Percentiles rank a stretch among this genome's conserved stretches.
Conservation (phyloP, 768 basidiomycete genomes). For the Lactarius deliciosus region DNA sequence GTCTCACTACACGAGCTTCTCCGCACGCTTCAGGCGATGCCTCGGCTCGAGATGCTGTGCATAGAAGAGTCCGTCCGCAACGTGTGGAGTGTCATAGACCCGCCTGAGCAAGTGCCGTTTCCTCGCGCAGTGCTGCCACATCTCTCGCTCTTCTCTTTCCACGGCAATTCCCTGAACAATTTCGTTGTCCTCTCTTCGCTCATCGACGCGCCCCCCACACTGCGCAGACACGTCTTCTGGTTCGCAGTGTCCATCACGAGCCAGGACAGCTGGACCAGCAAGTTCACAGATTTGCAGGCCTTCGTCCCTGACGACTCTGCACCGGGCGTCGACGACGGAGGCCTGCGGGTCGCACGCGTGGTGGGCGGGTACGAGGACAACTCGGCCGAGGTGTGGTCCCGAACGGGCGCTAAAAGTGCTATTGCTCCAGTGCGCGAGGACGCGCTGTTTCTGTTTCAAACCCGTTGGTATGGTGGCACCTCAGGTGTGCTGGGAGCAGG, state of each 20-base stretch:
- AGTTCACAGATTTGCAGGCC: neutral
- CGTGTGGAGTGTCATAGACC: no score
- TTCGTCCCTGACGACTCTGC: conserved; percentile 13
- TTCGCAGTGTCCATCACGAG: no score
- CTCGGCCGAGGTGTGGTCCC: neutral
- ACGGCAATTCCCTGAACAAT: neutral
- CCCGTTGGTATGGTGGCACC: conserved; percentile 14
- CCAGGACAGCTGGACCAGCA: neutral
- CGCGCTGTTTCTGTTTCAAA: conserved; percentile 11
- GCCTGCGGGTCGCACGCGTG: conserved; percentile 3
- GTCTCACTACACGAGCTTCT: neutral
- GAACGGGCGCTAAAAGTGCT: neutral
- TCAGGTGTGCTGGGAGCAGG: neutral
- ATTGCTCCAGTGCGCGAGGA: neutral
- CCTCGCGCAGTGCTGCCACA: neutral
- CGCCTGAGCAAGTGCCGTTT: neutral
- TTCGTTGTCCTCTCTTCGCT: conserved; percentile 8
- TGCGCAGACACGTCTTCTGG: conserved; percentile 19
- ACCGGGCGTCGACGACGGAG: conserved; percentile 2
- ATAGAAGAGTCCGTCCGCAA: neutral
- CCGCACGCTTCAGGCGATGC: conserved; percentile 10
- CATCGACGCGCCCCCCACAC: conserved; percentile 13
- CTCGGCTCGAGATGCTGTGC: conserved; percentile 13
- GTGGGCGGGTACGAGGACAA: neutral
- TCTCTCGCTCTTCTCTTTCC: conserved; percentile 15